Evolutionary conservation across 2,329 filamentous ascomycete species (phyloP), one percentile per base, ranked within the genome.

Genomic region (Colletotrichum filicis): DNA sequence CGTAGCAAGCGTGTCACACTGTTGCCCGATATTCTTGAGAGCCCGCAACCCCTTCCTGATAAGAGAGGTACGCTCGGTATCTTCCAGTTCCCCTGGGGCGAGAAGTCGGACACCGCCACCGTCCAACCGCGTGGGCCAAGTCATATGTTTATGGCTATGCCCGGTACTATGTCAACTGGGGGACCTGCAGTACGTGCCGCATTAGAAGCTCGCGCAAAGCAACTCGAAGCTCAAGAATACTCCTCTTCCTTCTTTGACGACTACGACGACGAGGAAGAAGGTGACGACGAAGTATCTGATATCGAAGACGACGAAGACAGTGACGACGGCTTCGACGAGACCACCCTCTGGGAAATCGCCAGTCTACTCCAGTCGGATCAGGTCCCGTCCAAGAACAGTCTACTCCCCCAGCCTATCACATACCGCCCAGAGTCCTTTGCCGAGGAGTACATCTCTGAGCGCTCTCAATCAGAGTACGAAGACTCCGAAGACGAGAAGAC

Each of bases 1-100:
- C 87, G 85, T 67, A 89, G 82, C 77, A 89, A 84, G 79, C 87
- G 90, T 55, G 81, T 91, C n/a, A 91, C 89, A 8, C 78, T 87
- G 58, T 85, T 92, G 5, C 89, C 91, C 16, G 91, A 92, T 78
- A 92, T 92, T 73, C 78, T 91, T 42, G 91, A 92, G 78, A 91
- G 86, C 74, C 91, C 91, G 4, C 82, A 88, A 77, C 90, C 90
- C 46, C 82, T 92, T 5, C 86, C 87, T 5, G 83, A 91, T 78
- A 89, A 88, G 80, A 85, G 87, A 55, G 89, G 86, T 14, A 91
- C 89, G 12, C 84, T 92, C 22, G 91, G 90, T 5, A 89, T 92
- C 76, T 92, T 91, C 82, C 89, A 91, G 76, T 92, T 92, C 75
- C 89, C 91, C 2, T 92, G 90, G 89, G 91, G 91, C 16, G 90